phyloP scores from a whole-genome alignment of 2,329 filamentous ascomycete species.

The Teratosphaeria gauchensis region DNA sequence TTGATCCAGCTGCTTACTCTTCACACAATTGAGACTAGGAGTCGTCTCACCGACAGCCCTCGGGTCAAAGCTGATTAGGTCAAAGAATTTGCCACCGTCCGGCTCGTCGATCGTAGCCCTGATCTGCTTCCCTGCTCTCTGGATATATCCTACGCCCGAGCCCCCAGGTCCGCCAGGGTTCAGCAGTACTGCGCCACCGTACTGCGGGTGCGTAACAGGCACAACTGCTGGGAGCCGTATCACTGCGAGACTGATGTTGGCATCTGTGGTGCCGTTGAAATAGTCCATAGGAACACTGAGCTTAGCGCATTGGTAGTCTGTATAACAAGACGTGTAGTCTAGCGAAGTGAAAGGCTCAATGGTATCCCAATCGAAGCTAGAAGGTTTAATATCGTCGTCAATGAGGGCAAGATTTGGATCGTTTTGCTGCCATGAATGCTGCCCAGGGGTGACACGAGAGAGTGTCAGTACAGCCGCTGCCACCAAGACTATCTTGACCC shows the following conservation, averaged over 20 bases:
- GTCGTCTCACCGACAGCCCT: conserved; percentile 18
- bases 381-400: background rate
- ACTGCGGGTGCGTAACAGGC: conserved; percentile 28
- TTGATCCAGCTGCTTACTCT: conserved; percentile 16
- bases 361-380: conserved; percentile 9
- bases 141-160: conserved; percentile 27
- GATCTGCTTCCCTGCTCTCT: conserved; percentile 13
- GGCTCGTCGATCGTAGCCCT: conserved; percentile 8
- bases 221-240: conserved; percentile 38
- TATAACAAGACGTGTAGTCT: conserved; percentile 30
- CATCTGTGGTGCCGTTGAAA: conserved; percentile 29
- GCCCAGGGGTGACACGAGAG: background rate
- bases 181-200: conserved; percentile 33
- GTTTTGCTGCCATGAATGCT: background rate
- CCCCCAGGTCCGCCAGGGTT: conserved; percentile 39
- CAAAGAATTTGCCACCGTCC: conserved; percentile 28
- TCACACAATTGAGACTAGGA: background rate
- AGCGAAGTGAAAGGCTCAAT: conserved; percentile 4
- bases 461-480: background rate
- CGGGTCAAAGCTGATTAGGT: conserved; percentile 38
- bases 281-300: conserved; percentile 40
- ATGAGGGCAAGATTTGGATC: background rate
- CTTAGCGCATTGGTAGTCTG: conserved; percentile 38
- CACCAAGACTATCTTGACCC: background rate
- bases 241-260: conserved; percentile 34